Evolutionary conservation across 169 alveolate genomes (phyloP).

Genomic region (Cryptosporidium canis): DNA sequence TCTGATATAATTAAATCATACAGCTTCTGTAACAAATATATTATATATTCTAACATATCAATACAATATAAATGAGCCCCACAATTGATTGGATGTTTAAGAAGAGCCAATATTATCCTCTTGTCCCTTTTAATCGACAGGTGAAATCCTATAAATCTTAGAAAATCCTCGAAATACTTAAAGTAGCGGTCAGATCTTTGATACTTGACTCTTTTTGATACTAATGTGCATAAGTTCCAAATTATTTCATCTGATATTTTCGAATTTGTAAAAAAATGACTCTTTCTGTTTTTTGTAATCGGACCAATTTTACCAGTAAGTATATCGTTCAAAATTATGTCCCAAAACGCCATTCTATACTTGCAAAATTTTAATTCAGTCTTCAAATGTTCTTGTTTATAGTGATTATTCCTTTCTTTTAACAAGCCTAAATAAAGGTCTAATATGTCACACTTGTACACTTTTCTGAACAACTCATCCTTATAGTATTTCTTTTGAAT

Average conservation of each 20-base stretch:
- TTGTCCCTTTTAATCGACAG: neutral
- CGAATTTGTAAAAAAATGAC: constrained; percentile 9
- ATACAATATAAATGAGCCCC: constrained; percentile 29
- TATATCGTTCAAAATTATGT: constrained; percentile 29
- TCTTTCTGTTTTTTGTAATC: constrained; percentile 30
- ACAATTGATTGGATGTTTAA: constrained; percentile 39
- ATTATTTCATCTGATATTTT: neutral
- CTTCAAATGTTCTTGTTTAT: neutral
- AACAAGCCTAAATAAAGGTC: constrained; percentile 24
- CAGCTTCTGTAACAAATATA: neutral
- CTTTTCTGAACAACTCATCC: neutral
- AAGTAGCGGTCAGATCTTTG: neutral
- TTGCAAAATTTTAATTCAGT: neutral
- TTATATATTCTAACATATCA: constrained; percentile 22
- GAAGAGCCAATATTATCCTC: constrained; percentile 9
- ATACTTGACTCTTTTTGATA: neutral
- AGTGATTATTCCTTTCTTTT: neutral
- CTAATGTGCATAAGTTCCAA: neutral
- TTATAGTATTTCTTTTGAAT: neutral
- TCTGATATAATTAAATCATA: neutral
- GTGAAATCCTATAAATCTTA: constrained; percentile 23
- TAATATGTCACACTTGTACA: constrained; percentile 13
- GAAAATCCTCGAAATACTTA: constrained; percentile 18
- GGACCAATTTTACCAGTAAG: constrained; percentile 36
- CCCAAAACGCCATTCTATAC: constrained; percentile 40